Evolutionary conservation across 148 eudicot species (phyloP).

Genomic region (Gaultheria prostrata): DNA sequence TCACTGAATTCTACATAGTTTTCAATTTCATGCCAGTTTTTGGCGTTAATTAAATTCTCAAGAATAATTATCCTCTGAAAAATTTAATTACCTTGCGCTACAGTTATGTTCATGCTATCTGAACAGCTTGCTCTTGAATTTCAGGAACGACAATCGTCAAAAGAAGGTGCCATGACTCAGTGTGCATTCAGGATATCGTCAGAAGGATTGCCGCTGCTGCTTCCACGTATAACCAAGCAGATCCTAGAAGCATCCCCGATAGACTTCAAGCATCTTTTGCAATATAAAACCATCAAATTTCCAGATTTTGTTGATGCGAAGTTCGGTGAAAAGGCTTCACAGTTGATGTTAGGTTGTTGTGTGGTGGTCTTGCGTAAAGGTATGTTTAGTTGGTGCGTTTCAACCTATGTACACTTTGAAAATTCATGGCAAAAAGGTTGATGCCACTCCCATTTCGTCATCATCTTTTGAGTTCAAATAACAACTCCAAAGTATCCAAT

Average conservation of each 20-base stretch:
- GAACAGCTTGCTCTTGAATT: neutral
- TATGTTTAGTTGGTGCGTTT: slow-evolving; percentile 21
- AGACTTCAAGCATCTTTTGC: slow-evolving; percentile 88
- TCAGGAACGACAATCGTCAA: slow-evolving; percentile 87
- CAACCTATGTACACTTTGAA: neutral
- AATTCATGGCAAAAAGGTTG: neutral
- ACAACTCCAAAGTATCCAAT: neutral
- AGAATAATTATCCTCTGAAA: neutral
- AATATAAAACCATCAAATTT: slow-evolving; percentile 73
- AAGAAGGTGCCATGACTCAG: slow-evolving; percentile 65
- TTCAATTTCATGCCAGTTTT: neutral
- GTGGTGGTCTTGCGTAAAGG: slow-evolving; percentile 75
- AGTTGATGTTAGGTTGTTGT: slow-evolving; percentile 76
- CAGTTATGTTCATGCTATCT: neutral
- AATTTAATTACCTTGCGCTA: neutral
- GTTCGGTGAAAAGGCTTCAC: slow-evolving; percentile 57
- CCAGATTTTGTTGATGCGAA: slow-evolving; percentile 76
- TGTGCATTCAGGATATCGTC: slow-evolving; percentile 92
- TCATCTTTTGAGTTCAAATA: neutral
- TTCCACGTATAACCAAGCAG: slow-evolving; percentile 89
- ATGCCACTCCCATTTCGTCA: neutral
- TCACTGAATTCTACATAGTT: neutral
- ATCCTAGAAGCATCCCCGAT: slow-evolving; percentile 55
- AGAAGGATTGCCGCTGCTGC: slow-evolving; percentile 91
- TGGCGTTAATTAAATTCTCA: neutral